A percentile compares a stretch with the other conserved stretches of the same genome.
Conservation (phyloP, 2,329 filamentous ascomycete genomes). For the Fusarium tanahbumbuense region DNA sequence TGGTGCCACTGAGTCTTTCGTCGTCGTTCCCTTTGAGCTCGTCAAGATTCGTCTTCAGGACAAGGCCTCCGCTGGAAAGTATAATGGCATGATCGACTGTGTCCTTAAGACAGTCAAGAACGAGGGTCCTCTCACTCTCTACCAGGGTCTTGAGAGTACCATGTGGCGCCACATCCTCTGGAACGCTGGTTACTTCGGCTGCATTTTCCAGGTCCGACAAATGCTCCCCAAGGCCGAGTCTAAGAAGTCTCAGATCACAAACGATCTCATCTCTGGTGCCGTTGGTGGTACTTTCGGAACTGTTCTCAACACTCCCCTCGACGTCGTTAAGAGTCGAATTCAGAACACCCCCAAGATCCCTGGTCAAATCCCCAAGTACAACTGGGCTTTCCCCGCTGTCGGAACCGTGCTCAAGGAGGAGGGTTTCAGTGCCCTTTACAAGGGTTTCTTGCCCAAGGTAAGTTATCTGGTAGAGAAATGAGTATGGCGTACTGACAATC, state of each 20-base stretch:
- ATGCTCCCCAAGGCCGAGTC: conserved; percentile 83
- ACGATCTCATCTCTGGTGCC: conserved; percentile 87
- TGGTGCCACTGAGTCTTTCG: conserved; percentile 94
- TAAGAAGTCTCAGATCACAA: conserved; percentile 84
- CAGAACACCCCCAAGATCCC: conserved; percentile 89
- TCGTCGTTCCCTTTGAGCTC: conserved; percentile 97
- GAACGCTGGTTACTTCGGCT: conserved; percentile 98
- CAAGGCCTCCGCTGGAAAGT: conserved; percentile 89
- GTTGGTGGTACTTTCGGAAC: conserved; percentile 91
- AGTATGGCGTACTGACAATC: conserved; percentile 3
- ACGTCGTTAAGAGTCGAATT: conserved; percentile 97
- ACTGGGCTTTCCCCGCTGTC: conserved; percentile 94
- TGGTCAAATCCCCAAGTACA: conserved; percentile 92
- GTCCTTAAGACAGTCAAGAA: conserved; percentile 83
- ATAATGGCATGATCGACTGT: conserved; percentile 84
- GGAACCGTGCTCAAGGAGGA: conserved; percentile 92
- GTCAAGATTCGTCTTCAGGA: conserved; percentile 99
- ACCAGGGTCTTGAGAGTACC: conserved; percentile 96
- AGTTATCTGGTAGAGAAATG: conserved; percentile 57
- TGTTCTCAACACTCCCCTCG: conserved; percentile 93
- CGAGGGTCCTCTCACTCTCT: conserved; percentile 88
- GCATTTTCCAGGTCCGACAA: conserved; percentile 95
- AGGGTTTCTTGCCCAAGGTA: conserved; percentile 98
- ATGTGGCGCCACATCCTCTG: conserved; percentile 92
- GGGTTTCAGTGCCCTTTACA: conserved; percentile 92